Evolutionary conservation across 768 basidiomycete genomes (phyloP), one percentile per base, ranked within the genome.

Genomic region (Lactarius evosmus): DNA sequence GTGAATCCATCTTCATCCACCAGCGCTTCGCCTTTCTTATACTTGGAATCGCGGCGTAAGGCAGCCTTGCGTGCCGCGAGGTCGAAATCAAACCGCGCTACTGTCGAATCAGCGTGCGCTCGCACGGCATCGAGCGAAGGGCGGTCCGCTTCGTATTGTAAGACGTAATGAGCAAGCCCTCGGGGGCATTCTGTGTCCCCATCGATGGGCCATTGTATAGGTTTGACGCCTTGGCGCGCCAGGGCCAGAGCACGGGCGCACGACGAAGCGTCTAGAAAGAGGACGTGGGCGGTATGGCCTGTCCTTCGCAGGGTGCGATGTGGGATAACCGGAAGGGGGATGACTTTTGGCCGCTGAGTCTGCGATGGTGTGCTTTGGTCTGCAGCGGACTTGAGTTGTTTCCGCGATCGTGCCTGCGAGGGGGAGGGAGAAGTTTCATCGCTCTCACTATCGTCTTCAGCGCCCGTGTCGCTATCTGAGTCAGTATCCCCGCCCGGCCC

Each of bases 1-100:
- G 93, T 96, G 74, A 96, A 98, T 2, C 95, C 95, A 66, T 98
- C 95, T 64, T 91, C 93, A 73, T 98, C 95, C 49, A 96, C 90
- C 61, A 96, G 80, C 7, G 90, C 93, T 70, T 93, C 93, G 25
- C 92, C 91, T 72, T 92, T 91, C 68, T 78, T 81, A 71, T 89
- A 91, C 71, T 84, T 80, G 27, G 85, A 83, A 71, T 82, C 80
- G 67, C 83, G 84, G 56, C 63, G 62, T 52, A 67, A 56, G 4
- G 58, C 51, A 0, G 62, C 62, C 72, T 80, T 85, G 66, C 76
- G 76, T 74, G 83, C 85, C 32, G 83, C 82, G 44, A 83, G 76
- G 62, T 88, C 82, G 72, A 86, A 85, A 70, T 96, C 95, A 78
- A 85, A 94, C 29, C 84, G 77, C 34, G 82, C 85, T 74, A 96